Evolutionary conservation across 2,329 filamentous ascomycete genomes (phyloP).

Genomic region (Fusarium nelsonii): DNA sequence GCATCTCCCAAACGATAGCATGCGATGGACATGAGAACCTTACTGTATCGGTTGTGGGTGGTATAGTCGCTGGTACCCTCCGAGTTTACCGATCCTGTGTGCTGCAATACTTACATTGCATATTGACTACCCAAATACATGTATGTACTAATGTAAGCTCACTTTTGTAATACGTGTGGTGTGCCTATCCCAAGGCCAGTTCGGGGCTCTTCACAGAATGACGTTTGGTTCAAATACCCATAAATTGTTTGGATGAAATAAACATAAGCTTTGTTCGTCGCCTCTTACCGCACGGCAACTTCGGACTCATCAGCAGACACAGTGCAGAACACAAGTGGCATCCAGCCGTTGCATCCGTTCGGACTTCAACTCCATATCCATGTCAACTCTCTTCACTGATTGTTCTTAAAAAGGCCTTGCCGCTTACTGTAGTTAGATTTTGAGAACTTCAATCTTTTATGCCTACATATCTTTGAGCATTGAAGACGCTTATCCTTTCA

Average conservation of each 20-base stretch:
- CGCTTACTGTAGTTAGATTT: neutral
- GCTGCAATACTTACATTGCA: neutral
- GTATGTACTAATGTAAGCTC: neutral
- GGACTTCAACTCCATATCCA: constrained; percentile 18
- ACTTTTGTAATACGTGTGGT: neutral
- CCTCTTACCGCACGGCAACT: constrained; percentile 32
- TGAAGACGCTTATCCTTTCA: neutral
- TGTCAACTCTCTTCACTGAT: constrained; percentile 8
- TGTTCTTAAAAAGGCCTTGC: constrained; percentile 25
- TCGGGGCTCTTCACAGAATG: constrained; percentile 19
- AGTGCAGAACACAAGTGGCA: constrained; percentile 22
- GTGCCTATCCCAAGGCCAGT: neutral
- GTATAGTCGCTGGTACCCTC: neutral
- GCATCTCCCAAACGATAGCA: too few species aligned
- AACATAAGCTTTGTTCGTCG: constrained; percentile 17
- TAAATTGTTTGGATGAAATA: constrained; percentile 3
- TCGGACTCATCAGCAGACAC: constrained; percentile 31
- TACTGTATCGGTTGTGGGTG: neutral
- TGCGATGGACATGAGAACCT: neutral
- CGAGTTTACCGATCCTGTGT: constrained; percentile 25
- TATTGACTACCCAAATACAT: neutral
- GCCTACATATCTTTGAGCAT: neutral
- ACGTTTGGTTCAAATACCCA: constrained; percentile 17
- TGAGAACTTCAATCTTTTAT: neutral
- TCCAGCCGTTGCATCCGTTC: constrained; percentile 39